phyloP scores from a whole-genome alignment of 495 filamentous ascomycete genomes.

The Aspergillus sclerotioniger region DNA sequence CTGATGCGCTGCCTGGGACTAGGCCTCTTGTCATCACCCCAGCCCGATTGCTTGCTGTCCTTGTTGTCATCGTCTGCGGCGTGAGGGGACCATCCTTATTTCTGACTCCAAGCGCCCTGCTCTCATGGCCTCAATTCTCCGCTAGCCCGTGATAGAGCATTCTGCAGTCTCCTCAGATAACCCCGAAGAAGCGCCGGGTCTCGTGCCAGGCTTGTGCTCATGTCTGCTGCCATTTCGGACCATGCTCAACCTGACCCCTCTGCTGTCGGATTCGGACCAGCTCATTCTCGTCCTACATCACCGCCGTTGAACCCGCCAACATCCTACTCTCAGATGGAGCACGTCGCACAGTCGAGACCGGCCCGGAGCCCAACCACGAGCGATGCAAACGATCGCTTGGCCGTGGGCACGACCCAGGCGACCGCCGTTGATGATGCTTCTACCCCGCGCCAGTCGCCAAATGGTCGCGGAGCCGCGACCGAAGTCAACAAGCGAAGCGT shows the following conservation, averaged over 20 bases:
- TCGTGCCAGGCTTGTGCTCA: slow-evolving; percentile 16
- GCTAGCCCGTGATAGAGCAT: slow-evolving; percentile 29
- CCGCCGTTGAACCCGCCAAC: slow-evolving; percentile 22
- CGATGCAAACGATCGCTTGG: slow-evolving; percentile 14
- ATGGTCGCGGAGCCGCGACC: slow-evolving; percentile 27
- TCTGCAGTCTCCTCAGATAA: slow-evolving; percentile 12
- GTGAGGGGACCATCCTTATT: neutral
- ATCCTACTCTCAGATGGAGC: slow-evolving; percentile 33
- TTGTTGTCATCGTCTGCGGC: neutral
- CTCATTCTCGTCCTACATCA: slow-evolving; percentile 9
- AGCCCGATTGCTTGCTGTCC: neutral
- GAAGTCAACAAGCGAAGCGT: slow-evolving; percentile 65
- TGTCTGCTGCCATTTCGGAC: slow-evolving; percentile 31
- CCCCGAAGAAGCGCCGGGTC: slow-evolving; percentile 11
- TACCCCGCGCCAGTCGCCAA: slow-evolving; percentile 11
- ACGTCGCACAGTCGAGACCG: slow-evolving; percentile 28
- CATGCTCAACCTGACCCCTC: slow-evolving; percentile 29
- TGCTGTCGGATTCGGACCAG: slow-evolving; percentile 6
- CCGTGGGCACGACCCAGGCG: slow-evolving; percentile 17
- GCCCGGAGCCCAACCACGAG: slow-evolving; percentile 26
- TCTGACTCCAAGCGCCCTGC: slow-evolving; percentile 4
- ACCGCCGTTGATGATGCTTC: slow-evolving; percentile 13
- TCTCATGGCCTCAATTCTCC: slow-evolving; percentile 28
- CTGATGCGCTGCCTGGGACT: neutral
- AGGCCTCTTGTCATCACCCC: neutral